Evolutionary conservation across 768 basidiomycete species (phyloP), one percentile per base, ranked within the genome.

Genomic region (Termitomyces sp.): DNA sequence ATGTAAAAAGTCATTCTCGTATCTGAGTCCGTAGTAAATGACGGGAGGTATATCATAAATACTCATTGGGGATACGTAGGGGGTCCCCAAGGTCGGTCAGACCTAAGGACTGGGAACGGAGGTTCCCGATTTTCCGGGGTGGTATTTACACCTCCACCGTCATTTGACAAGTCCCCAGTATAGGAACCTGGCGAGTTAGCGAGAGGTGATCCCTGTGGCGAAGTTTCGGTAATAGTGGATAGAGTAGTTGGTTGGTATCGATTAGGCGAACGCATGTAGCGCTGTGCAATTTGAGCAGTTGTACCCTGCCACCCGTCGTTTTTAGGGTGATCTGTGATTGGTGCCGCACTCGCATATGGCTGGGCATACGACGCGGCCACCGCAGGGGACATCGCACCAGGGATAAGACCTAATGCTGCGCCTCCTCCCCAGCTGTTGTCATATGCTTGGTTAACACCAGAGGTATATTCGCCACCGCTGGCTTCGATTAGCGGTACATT

Each of bases 201-300:
- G 9, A 61, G 51, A 22, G 63, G 56, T 42, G 65, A 56, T 28
- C 55, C 54, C 24, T 51, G 65, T 35, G 57, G 62, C 9, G 62
- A 61, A 22, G 62, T 60, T 13, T 65, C 64, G n/a, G 62, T 63
- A 18, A 65, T 67, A 2, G 65, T 64, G 20, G 60, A 64, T 38
- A 67, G 22, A 6, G 58, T 61, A 16, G 51, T 58, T 20, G 63
- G 65, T 45, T 64, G 64, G 42, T 64, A 64, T n/a, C 60, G 58
- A 49, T 57, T 53, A 1, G 59, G 59, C 26, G 59, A 52, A 22
- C 62, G 59, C 33, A 58, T 57, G 45, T 60, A 59, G 13, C 51
- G 58, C 24, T 60, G 54, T 13, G 63, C 57, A 45, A 58, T 63
- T 45, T 64, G 58, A 48, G 60, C 28, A 26, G 62, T 59, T 45